phyloP scores from a whole-genome alignment of 768 basidiomycete genomes.

The Chalciporus piperatus region DNA sequence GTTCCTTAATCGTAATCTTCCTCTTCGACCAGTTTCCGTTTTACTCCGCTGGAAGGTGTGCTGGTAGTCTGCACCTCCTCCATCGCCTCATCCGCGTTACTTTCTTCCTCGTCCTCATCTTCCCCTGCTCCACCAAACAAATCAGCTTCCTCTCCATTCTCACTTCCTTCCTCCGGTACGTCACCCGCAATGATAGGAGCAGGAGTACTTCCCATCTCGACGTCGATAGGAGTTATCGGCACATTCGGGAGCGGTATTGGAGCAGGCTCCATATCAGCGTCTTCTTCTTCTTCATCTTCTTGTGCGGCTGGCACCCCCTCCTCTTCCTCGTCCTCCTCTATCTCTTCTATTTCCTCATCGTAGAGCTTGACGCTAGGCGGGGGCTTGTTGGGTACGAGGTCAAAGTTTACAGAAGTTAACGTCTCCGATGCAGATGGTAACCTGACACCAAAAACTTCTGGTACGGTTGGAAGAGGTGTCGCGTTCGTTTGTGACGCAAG shows the following conservation, averaged over 20 bases:
- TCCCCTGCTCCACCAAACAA: slow-evolving; percentile 71
- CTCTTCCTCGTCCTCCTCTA: slow-evolving; percentile 56
- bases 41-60: slow-evolving; percentile 59
- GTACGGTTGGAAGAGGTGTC: slow-evolving; percentile 76
- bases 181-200: slow-evolving; percentile 34
- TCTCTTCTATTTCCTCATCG: slow-evolving; percentile 80
- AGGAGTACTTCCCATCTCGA: slow-evolving; percentile 47
- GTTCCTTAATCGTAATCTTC: slow-evolving; percentile 73
- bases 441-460: slow-evolving; percentile 84
- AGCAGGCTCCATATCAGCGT: slow-evolving; percentile 67
- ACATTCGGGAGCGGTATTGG: slow-evolving; percentile 41
- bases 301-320: slow-evolving; percentile 25
- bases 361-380: slow-evolving; percentile 74
- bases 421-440: slow-evolving; percentile 69
- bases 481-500: slow-evolving; percentile 83
- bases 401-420: slow-evolving; percentile 80
- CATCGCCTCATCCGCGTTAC: slow-evolving; percentile 60
- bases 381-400: slow-evolving; percentile 81
- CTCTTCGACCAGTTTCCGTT: slow-evolving; percentile 80
- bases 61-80: slow-evolving; percentile 65
- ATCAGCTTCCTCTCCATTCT: slow-evolving; percentile 70
- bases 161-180: slow-evolving; percentile 62
- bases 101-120: slow-evolving; percentile 65
- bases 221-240: slow-evolving; percentile 56
- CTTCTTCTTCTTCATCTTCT: slow-evolving; percentile 55